Conservation (phyloP, 768 basidiomycete species). For the Phylloporus sp. region DNA sequence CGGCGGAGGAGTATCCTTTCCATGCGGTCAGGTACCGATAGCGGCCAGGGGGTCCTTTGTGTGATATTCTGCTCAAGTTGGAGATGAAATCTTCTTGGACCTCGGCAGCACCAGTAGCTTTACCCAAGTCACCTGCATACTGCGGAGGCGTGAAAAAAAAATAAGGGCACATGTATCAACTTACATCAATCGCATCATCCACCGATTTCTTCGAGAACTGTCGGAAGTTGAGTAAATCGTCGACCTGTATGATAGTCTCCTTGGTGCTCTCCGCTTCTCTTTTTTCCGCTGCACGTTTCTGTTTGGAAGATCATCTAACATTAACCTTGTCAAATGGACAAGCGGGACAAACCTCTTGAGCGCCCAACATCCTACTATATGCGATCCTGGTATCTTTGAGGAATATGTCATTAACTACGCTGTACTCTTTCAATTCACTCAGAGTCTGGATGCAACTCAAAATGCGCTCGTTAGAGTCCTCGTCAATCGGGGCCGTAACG, state of each 20-base stretch:
- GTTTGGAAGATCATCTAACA: conserved; percentile 1
- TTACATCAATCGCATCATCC: conserved; percentile 73
- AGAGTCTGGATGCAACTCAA: conserved; percentile 94
- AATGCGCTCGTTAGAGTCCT: conserved; percentile 95
- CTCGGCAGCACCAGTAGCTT: conserved; percentile 84
- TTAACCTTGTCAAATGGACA: not conserved
- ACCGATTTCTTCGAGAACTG: conserved; percentile 92
- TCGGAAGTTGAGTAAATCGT: conserved; percentile 87
- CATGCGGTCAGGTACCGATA: no score
- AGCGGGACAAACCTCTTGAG: conserved; percentile 69
- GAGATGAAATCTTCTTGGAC: conserved; percentile 91
- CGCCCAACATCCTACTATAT: conserved; percentile 92
- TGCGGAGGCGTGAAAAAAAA: conserved; percentile 27
- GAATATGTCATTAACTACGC: conserved; percentile 65
- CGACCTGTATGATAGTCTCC: conserved; percentile 76
- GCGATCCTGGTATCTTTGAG: conserved; percentile 86
- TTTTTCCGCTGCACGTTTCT: conserved; percentile 92
- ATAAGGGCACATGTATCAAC: conserved; percentile 10
- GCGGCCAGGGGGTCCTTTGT: no score
- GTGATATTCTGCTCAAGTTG: conserved; percentile 84
- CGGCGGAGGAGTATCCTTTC: no score
- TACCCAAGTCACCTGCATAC: conserved; percentile 86
- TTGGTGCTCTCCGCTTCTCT: conserved; percentile 74
- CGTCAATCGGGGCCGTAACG: conserved; percentile 91
- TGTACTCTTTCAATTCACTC: conserved; percentile 64